Evolutionary conservation across 2,329 filamentous ascomycete species (phyloP).

Genomic region (Epichloe coenophiala): DNA sequence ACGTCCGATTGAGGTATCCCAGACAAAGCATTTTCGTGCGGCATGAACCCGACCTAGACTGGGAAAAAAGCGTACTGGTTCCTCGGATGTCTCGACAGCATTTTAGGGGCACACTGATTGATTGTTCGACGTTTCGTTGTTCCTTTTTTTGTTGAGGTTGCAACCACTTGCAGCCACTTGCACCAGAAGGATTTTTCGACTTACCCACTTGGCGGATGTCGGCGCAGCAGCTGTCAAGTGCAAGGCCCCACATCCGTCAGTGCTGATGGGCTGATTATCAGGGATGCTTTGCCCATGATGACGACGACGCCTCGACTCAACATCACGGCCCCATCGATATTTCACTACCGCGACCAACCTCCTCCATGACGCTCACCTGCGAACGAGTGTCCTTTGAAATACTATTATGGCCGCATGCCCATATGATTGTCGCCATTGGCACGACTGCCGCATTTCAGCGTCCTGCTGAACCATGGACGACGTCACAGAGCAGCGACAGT

Average conservation of each 20-base stretch:
- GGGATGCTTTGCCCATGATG: not conserved
- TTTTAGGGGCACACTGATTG: too few species aligned
- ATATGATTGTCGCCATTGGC: not conserved
- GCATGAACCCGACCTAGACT: too few species aligned
- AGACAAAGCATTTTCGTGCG: too few species aligned
- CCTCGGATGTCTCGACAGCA: too few species aligned
- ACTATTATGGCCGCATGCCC: not conserved
- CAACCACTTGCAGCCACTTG: too few species aligned
- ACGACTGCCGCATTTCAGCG: not conserved
- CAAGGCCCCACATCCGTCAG: not conserved
- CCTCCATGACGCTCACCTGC: not conserved
- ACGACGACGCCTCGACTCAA: not conserved
- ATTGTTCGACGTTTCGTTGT: too few species aligned
- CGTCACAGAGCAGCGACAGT: constrained; percentile 16
- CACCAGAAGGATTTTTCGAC: too few species aligned
- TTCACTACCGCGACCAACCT: not conserved
- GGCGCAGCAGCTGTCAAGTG: too few species aligned
- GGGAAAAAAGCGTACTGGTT: too few species aligned
- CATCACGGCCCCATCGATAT: not conserved
- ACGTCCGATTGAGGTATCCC: too few species aligned
- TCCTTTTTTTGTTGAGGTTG: too few species aligned
- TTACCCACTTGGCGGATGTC: not conserved
- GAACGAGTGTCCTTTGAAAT: not conserved
- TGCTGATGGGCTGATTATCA: not conserved
- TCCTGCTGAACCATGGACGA: constrained; percentile 18